Base-by-base conservation (phyloP, 192 early-diverging fungal species). In the Haplosporangium gracile region DNA sequence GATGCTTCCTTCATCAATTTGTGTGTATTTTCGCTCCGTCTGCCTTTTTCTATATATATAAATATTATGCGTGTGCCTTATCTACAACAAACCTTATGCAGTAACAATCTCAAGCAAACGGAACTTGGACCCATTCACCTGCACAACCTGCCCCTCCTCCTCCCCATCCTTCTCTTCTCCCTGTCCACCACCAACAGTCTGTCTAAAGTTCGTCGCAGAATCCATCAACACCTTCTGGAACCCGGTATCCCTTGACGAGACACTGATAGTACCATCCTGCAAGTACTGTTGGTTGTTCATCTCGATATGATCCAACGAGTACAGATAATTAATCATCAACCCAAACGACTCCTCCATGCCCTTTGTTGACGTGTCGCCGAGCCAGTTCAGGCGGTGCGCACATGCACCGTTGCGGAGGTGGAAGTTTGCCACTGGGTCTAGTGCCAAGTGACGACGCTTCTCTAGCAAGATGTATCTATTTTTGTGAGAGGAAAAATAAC, bases 321-420 rank as follows among this genome's bases (percentile, higher is more conserved):
- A 99, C 74, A 96, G 92, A 85, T 98, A 99, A 87, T 99, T 98
- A 65, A 96, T 92, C 98, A 99, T 99, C 65, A 99, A 94, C 4
- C 97, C 97, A 78, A 95, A 95, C 20, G 97, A 97, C 79, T 98
- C 94, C 11, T 91, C 81, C 71, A 98, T 87, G 6, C 98, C 97
- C 82, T 87, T 92, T 84, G 91, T 88, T 40, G 97, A 96, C 1
- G 90, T 92, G 82, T 98, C 97, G 24, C 94, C 97, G 75, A 94
- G 91, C 97, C 97, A 98, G 87, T 98, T 97, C 75, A 98, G 74
- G 5, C 94, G 93, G 77, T 97, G 93, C 13, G 97, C 91, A 78
- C 95, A 96, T 0, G 97, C 97, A 10, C 98, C 98, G 81, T 99
- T 99, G 36, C 98, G 94, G 69, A 98, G 84, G 78, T 99, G 98